A percentile compares a stretch with the other conserved stretches of the same genome.
Evolutionary conservation across 2,329 filamentous ascomycete species (phyloP).

Genomic region (Diaporthe australafricana): DNA sequence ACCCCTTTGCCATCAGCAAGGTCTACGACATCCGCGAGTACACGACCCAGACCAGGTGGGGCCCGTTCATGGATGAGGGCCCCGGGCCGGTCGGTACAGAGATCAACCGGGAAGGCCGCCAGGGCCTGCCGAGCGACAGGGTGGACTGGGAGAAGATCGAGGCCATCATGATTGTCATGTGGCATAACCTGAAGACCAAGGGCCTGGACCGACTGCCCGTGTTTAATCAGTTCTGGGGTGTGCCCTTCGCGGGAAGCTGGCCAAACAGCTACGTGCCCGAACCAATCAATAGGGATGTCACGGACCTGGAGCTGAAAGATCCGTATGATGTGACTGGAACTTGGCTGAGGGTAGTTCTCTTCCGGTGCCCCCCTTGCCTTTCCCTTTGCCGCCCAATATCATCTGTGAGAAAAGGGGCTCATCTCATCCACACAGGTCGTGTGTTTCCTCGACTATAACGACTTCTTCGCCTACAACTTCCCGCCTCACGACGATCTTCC

Average conservation of each 20-base stretch:
- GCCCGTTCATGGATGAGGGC: slow-evolving; percentile 76
- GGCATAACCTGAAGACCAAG: slow-evolving; percentile 68
- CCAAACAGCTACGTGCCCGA: slow-evolving; percentile 59
- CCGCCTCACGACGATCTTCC: slow-evolving; percentile 54
- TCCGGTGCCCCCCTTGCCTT: neutral
- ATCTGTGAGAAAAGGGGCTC: neutral
- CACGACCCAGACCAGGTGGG: slow-evolving; percentile 72
- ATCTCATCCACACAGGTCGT: slow-evolving; percentile 48
- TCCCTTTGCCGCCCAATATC: neutral
- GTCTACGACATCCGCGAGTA: slow-evolving; percentile 82
- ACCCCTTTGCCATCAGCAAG: slow-evolving; percentile 73
- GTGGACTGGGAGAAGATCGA: slow-evolving; percentile 88
- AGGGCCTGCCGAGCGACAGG: slow-evolving; percentile 45
- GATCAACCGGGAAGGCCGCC: neutral
- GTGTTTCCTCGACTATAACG: slow-evolving; percentile 71
- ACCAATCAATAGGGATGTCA: slow-evolving; percentile 48
- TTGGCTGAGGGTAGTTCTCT: slow-evolving; percentile 71
- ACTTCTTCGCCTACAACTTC: slow-evolving; percentile 81
- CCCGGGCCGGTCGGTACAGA: slow-evolving; percentile 42
- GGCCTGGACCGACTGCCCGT: slow-evolving; percentile 56
- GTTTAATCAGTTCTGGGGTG: slow-evolving; percentile 65
- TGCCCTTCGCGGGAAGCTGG: slow-evolving; percentile 67
- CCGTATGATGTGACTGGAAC: slow-evolving; percentile 78
- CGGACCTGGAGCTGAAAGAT: slow-evolving; percentile 66
- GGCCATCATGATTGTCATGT: slow-evolving; percentile 76